phyloP scores from a whole-genome alignment of 305 asterid species.

The Fraxinus xanthoxyloides region DNA sequence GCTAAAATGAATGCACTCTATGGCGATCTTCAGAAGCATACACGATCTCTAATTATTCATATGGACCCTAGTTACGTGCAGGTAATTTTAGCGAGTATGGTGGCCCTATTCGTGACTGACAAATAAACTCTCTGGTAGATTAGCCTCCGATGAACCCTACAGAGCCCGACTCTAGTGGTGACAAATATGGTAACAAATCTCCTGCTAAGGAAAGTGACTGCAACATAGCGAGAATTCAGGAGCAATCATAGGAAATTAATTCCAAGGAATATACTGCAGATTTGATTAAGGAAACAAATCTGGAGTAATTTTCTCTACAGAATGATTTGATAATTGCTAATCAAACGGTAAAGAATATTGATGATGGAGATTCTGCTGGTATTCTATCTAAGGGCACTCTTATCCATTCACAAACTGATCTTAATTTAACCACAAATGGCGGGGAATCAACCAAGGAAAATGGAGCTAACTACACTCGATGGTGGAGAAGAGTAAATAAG shows the following conservation, averaged over 20 bases:
- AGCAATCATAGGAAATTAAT: not conserved
- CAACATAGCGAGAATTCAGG: not conserved
- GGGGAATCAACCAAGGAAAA: not conserved
- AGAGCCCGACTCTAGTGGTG: not conserved
- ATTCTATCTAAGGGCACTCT: not conserved
- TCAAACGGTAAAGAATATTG: not conserved
- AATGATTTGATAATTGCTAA: not conserved
- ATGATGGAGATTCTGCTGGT: not conserved
- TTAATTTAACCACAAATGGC: not conserved
- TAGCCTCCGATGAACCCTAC: not conserved
- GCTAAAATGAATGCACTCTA: too few species aligned
- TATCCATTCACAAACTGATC: not conserved
- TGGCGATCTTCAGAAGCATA: too few species aligned
- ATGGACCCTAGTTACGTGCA: too few species aligned
- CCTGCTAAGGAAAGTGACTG: not conserved
- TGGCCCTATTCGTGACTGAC: too few species aligned
- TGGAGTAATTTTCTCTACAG: not conserved
- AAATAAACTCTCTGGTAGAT: not conserved
- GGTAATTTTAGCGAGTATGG: too few species aligned
- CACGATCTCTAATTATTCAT: too few species aligned
- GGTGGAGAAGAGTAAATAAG: not conserved
- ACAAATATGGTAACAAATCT: not conserved
- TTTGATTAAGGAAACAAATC: not conserved
- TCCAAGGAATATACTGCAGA: not conserved
- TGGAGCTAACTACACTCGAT: not conserved